Evolutionary conservation across 2,329 filamentous ascomycete genomes (phyloP), one percentile per base, ranked within the genome.

Genomic region (Hypoxylon sp.): DNA sequence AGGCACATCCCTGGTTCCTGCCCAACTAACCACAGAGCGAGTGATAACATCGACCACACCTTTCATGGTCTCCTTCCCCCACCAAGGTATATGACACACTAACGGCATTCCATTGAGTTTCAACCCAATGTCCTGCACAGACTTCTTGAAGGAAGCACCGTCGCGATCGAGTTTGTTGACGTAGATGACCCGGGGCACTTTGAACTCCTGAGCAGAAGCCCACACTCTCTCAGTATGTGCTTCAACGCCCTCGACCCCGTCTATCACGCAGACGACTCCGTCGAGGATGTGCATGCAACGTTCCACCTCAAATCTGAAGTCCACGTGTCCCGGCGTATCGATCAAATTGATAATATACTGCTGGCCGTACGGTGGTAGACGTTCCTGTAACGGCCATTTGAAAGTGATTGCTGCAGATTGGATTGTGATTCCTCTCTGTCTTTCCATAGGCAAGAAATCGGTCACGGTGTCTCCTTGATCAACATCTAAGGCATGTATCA

Each of bases 221-320:
- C 96, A 99, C 2, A 99, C 96, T 73, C 97, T 91, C 77, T 99
- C 96, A 0, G 96, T 98, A 77, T 98, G 96, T 1, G 96, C 95
- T 79, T 99, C 96, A 21, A 99, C 96, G 1, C 94, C 94, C 65
- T 95, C 94, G 37, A 97, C 94, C 0, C 92, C 94, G 76, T 97
- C 94, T 6, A 97, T 88, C 73, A 97, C 94, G 74, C 93, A 97
- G n/a, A 97, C 90, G 1, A 93, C 93, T 4, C 94, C 94, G 75
- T 97, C 94, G 0, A 97, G 85, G 32, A 97, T 91, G 19, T 93
- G 90, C 5, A 98, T 83, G 30, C 95, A 98, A 11, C 96, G 89
- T 70, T 97, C 87, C 2, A 98, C 96, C 78, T 99, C 96, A 74
- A 98, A 98, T 0, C 95, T 94, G 74, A 99, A 99, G 77, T 99